These are phyloP conservation scores for Gymnopilus dilepis DNA, from an alignment of 768 basidiomycete genomes.

Conservation along the genomic window DNA sequence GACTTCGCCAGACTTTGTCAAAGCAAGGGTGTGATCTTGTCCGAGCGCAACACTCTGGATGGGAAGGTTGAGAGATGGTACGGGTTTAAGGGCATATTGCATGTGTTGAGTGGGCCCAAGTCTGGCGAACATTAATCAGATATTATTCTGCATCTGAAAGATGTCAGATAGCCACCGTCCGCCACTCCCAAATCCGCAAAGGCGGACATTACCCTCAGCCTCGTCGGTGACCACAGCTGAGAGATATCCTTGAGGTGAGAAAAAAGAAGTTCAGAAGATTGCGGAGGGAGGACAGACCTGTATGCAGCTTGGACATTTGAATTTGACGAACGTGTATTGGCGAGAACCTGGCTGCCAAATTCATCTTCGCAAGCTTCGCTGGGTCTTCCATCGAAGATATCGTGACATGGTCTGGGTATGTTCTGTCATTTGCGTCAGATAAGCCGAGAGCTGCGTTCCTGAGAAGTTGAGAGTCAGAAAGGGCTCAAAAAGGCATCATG, in stretches of 20 bases:
- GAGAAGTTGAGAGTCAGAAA: background rate
- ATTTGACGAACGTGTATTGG: slow-evolving; percentile 69
- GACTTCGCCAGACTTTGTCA: slow-evolving; percentile 83
- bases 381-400: slow-evolving; percentile 46
- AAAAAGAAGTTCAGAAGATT: background rate
- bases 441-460: slow-evolving; percentile 91
- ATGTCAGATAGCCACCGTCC: slow-evolving; percentile 63
- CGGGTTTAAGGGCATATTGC: slow-evolving; percentile 71
- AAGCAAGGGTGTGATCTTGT: slow-evolving; percentile 91
- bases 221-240: slow-evolving; percentile 74
- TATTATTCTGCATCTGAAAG: background rate
- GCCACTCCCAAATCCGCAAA: slow-evolving; percentile 90
- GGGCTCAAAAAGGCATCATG: too few species aligned
- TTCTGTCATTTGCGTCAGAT: slow-evolving; percentile 78
- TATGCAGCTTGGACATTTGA: slow-evolving; percentile 88
- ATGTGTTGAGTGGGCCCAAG: slow-evolving; percentile 80
- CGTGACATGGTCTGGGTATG: slow-evolving; percentile 76
- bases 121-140: slow-evolving; percentile 38
- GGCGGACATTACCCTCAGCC: slow-evolving; percentile 67
- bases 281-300: slow-evolving; percentile 49
- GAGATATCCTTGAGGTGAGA: slow-evolving; percentile 31
- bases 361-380: slow-evolving; percentile 26
- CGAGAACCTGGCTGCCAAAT: slow-evolving; percentile 56
- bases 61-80: slow-evolving; percentile 58
- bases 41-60: slow-evolving; percentile 80